These are phyloP conservation scores for Nannizzia gypsea DNA, from an alignment of 2,329 filamentous ascomycete genomes.

Conservation along the genomic window DNA sequence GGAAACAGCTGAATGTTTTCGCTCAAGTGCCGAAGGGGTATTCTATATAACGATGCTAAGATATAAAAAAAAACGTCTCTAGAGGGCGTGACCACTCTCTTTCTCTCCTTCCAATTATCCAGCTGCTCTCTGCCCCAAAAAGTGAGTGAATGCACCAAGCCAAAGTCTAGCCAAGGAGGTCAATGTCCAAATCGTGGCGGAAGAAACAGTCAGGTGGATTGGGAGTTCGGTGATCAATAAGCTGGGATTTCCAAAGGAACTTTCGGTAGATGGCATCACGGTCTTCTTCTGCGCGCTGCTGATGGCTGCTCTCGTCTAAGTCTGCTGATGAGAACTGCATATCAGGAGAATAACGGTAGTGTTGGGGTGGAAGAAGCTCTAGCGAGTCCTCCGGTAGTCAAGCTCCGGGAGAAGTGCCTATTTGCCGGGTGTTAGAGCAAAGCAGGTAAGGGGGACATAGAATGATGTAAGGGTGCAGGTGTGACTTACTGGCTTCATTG, in stretches of 20 bases:
- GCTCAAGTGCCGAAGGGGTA: background rate
- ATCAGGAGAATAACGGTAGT: background rate
- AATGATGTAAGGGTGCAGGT: too few species aligned
- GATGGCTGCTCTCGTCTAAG: background rate
- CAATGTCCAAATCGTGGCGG: constrained; percentile 15
- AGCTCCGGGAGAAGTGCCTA: background rate
- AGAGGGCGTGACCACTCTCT: background rate
- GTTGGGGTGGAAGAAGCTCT: background rate
- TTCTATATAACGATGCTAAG: background rate
- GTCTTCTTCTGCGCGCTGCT: background rate
- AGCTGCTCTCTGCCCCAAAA: background rate
- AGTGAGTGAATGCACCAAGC: background rate
- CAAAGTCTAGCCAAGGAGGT: constrained; percentile 2
- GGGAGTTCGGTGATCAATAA: constrained; percentile 14
- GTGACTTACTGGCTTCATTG: constrained; percentile 13
- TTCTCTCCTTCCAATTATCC: background rate
- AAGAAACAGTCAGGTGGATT: constrained; percentile 18
- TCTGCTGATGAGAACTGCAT: background rate
- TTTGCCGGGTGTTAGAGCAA: background rate
- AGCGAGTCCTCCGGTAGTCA: background rate
- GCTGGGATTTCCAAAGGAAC: background rate
- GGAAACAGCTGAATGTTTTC: background rate
- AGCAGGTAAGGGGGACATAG: background rate
- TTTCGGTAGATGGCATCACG: background rate
- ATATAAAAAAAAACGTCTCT: background rate